Evolutionary conservation across 805 yeast genomes (phyloP), one percentile per base, ranked within the genome.

Genomic region (Wickerhamomyces tratensis): DNA sequence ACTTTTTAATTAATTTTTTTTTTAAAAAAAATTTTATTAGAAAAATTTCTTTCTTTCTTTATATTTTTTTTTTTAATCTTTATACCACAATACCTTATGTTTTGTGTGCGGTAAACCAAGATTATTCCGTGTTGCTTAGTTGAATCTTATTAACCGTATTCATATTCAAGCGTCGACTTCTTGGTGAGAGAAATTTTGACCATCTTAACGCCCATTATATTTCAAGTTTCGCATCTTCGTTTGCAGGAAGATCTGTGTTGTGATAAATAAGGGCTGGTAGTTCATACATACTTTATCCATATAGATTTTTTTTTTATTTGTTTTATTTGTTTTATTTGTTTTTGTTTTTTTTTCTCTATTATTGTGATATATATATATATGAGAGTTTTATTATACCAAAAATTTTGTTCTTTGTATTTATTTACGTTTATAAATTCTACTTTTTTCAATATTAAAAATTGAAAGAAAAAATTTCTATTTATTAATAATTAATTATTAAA

Each of bases 41-140:
- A 26, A 30, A n/a, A 2, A 33, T n/a, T 25, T 36, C 38, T 35
- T 47, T 37, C 38, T 33, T 15, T 31, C 39, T 46, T 29, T 36
- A 49, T 38, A 39, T 43, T 42, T 43, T 37, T 42, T 43, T 37
- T n/a, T 44, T 38, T 43, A 41, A 37, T 45, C 37, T 41, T 39
- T 43, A 45, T 43, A 44, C 42, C 46, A 46, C 43, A 48, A 47
- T 44, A 48, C 54, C 57, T 56, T 62, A 62, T 46, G 38, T 40
- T 43, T 43, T 43, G 62, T 75, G 85, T 80, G 85, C 82, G 85
- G 82, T 76, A 72, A 76, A 74, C 85, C 80, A 74, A 76, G 79
- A 76, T 79, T 73, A 56, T 70, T 71, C 80, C 86, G 86, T 79
- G 86, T 79, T 79, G 84, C 82, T 75, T 76, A 63, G 54, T 51